These are phyloP conservation scores for Canariomyces notabilis DNA, from an alignment of 2,329 filamentous ascomycete genomes.

Conservation along the genomic window DNA sequence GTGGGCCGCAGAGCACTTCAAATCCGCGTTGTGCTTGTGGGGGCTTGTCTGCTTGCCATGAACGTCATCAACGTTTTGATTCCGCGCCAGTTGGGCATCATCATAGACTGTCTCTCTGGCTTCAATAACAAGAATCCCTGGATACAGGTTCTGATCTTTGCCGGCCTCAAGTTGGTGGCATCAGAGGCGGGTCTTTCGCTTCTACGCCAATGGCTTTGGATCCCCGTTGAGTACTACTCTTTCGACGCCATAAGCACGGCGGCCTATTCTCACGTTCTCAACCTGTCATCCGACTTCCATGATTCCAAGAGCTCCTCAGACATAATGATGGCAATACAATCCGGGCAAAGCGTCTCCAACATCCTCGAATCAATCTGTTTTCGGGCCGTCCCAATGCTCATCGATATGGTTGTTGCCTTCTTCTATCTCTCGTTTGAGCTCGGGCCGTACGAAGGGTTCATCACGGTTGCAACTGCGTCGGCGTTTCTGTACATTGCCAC, in stretches of 20 bases:
- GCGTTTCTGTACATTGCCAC: conserved; percentile 52
- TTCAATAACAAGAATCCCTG: conserved; percentile 45
- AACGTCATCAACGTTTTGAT: conserved; percentile 72
- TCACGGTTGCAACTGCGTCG: conserved; percentile 53
- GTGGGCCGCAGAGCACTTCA: conserved; percentile 61
- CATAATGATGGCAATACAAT: conserved; percentile 52
- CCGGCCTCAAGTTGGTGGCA: conserved; percentile 45
- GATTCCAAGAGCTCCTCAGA: conserved; percentile 57
- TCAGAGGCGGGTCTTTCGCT: conserved; percentile 53
- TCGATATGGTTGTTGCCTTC: conserved; percentile 56
- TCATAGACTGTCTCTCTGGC: conserved; percentile 63
- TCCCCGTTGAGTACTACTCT: conserved; percentile 54
- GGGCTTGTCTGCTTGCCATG: conserved; percentile 61
- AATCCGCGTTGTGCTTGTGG: conserved; percentile 60
- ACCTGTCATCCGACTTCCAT: conserved; percentile 57
- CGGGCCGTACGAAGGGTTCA: conserved; percentile 58
- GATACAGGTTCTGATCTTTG: conserved; percentile 49
- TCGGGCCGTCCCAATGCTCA: conserved; percentile 53
- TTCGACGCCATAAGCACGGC: conserved; percentile 49
- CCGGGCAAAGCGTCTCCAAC: conserved; percentile 49
- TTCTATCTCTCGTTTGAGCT: conserved; percentile 55
- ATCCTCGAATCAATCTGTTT: conserved; percentile 56
- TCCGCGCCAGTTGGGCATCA: conserved; percentile 74
- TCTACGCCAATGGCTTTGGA: conserved; percentile 51
- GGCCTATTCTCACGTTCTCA: conserved; percentile 55